phyloP scores from a whole-genome alignment of 2,329 filamentous ascomycete genomes.

The Botrytis aclada region DNA sequence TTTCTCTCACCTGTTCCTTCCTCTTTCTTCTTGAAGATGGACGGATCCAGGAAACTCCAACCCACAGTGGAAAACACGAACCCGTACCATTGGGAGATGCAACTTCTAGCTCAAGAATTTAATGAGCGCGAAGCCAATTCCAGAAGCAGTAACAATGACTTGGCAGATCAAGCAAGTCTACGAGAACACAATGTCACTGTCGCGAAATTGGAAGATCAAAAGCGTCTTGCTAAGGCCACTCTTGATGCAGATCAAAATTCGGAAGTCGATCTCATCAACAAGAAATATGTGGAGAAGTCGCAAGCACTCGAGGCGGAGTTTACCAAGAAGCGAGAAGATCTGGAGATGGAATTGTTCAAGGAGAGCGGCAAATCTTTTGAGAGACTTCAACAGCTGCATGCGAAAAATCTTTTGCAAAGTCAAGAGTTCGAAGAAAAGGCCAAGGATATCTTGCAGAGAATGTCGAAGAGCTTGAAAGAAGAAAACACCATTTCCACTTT shows the following conservation, averaged over 20 bases:
- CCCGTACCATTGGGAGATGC: not conserved
- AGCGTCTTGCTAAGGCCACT: not conserved
- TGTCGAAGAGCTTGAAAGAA: not conserved
- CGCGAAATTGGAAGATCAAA: not conserved
- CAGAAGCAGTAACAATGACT: not conserved
- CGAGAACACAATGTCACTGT: not conserved
- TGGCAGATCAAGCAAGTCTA: not conserved
- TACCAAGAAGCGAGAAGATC: not conserved
- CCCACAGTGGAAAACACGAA: not conserved
- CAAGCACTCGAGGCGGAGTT: not conserved
- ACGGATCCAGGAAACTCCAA: not conserved
- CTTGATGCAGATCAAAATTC: not conserved
- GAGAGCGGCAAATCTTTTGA: not conserved
- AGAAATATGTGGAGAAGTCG: not conserved
- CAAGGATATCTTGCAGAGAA: not conserved
- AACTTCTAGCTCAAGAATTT: not conserved
- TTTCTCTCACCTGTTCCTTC: not conserved
- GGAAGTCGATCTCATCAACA: not conserved
- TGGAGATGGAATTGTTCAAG: not conserved
- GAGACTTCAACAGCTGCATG: not conserved
- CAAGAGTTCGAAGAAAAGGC: not conserved
- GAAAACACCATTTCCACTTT: not conserved
- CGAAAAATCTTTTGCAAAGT: not conserved
- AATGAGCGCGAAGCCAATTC: not conserved
- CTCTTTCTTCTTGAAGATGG: not conserved